These are phyloP conservation scores for Ophiostoma australiae DNA, from an alignment of 2,329 filamentous ascomycete genomes.

Conservation along the genomic window DNA sequence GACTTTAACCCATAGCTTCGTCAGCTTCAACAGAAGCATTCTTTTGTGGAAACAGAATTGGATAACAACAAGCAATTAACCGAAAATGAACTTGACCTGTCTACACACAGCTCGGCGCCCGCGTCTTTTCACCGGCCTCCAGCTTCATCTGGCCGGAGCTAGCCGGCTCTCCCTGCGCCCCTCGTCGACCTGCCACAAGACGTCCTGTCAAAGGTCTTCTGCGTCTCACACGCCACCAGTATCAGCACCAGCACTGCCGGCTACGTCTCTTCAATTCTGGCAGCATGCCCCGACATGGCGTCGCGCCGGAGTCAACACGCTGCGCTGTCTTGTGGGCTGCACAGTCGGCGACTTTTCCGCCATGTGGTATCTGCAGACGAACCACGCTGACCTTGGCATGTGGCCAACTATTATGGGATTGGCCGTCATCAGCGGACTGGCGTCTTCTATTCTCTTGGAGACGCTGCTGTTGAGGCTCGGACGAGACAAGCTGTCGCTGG, in stretches of 20 bases:
- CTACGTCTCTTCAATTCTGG: conserved; percentile 34
- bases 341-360: conserved; percentile 52
- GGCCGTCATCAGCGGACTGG: conserved; percentile 51
- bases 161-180: neutral
- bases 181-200: neutral
- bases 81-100: neutral
- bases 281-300: conserved; percentile 39
- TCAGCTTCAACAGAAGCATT: no score
- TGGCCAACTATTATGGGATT: conserved; percentile 45
- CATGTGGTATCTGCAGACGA: conserved; percentile 51
- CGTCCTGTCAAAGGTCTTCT: neutral
- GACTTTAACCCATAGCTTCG: no score
- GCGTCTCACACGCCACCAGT: neutral
- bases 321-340: conserved; percentile 52
- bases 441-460: neutral
- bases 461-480: neutral
- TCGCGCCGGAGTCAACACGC: conserved; percentile 50
- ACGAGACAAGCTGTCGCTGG: conserved; percentile 40
- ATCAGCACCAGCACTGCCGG: neutral
- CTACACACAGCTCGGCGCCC: neutral
- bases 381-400: conserved; percentile 44
- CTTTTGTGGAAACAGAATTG: no score
- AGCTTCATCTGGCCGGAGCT: neutral
- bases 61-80: no score
- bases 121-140: neutral